Conservation (phyloP, 2,329 filamentous ascomycete species). For the Colletotrichum theobromicola region DNA sequence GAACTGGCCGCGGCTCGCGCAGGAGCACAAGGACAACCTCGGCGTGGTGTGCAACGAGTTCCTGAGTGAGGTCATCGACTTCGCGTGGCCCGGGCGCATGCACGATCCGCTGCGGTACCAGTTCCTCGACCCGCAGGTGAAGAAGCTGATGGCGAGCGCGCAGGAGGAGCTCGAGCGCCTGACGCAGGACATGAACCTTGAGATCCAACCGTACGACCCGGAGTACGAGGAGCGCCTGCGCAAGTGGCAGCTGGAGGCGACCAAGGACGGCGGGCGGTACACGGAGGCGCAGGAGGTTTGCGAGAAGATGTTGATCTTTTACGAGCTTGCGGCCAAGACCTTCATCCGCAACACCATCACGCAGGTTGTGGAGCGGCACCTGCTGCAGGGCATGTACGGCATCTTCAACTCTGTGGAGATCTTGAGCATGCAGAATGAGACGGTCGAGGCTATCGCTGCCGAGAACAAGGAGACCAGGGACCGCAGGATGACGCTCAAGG, state of each 20-base stretch:
- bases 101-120: conserved; percentile 53
- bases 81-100: conserved; percentile 57
- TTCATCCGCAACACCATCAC: conserved; percentile 59
- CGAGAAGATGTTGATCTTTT: conserved; percentile 63
- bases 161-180: conserved; percentile 51
- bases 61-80: conserved; percentile 54
- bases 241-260: conserved; percentile 48
- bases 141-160: conserved; percentile 49
- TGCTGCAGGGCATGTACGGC: conserved; percentile 56
- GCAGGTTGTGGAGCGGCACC: conserved; percentile 56
- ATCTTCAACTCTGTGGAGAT: conserved; percentile 60
- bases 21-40: conserved; percentile 60
- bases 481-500: conserved; percentile 50
- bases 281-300: conserved; percentile 57
- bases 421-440: conserved; percentile 47
- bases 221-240: conserved; percentile 57
- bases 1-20: conserved; percentile 56
- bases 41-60: conserved; percentile 61
- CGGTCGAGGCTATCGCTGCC: conserved; percentile 55
- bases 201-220: conserved; percentile 58
- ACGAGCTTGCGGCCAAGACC: conserved; percentile 56
- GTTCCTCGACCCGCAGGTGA: conserved; percentile 55
- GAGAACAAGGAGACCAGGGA: conserved; percentile 60
- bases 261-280: conserved; percentile 49
- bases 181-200: conserved; percentile 56